A percentile compares a stretch with the other conserved stretches of the same genome.
Evolutionary conservation across 768 basidiomycete genomes (phyloP).

Genomic region (Lepiota venenata): DNA sequence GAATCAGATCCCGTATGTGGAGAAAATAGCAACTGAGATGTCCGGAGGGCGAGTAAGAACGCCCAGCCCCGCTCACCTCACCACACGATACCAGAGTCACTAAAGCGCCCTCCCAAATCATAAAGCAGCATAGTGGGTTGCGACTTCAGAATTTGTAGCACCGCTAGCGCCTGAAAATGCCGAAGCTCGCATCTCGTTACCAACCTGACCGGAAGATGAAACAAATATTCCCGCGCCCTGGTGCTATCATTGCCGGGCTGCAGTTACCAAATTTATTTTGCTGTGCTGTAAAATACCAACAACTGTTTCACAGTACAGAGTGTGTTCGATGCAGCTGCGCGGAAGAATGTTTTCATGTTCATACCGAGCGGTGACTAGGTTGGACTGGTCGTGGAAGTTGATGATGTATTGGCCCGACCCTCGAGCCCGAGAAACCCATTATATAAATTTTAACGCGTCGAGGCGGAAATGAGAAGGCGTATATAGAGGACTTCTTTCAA

Average conservation of each 20-base stretch:
- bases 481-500: too few relatives aligned
- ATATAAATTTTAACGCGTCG: background rate
- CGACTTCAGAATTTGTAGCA: background rate
- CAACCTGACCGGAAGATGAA: slow-evolving; percentile 4
- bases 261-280: background rate
- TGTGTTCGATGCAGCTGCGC: background rate
- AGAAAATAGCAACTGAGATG: too few relatives aligned
- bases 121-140: too few relatives aligned
- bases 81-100: too few relatives aligned
- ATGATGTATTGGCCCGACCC: background rate
- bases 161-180: background rate
- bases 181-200: slow-evolving; percentile 1
- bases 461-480: too few relatives aligned
- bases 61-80: too few relatives aligned
- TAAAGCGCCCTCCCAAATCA: too few relatives aligned
- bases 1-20: too few relatives aligned
- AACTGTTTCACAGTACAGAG: background rate
- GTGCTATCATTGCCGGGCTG: background rate
- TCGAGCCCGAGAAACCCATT: background rate
- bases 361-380: background rate
- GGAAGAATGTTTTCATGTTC: background rate
- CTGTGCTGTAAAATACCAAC: background rate
- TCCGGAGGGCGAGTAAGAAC: too few relatives aligned
- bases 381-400: background rate
- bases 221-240: slow-evolving; percentile 3